Evolutionary conservation across 495 filamentous ascomycete species (phyloP).

Genomic region (Lophiotrema nucula): DNA sequence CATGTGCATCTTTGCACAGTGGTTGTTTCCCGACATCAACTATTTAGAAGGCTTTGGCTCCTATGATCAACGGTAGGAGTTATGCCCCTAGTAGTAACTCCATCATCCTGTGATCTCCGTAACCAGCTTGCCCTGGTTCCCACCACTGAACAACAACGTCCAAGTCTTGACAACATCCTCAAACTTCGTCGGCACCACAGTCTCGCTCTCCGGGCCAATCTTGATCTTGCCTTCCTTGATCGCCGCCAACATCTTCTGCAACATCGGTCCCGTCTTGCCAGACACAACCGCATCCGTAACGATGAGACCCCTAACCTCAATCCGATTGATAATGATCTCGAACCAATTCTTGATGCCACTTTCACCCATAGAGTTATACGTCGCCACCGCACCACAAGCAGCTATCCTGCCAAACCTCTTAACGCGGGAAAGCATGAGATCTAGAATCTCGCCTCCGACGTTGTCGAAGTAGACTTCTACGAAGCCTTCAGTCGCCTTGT

Average conservation of each 20-base stretch:
- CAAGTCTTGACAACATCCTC: conserved; percentile 45
- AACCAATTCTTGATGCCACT: conserved; percentile 51
- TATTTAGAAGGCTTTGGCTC: too few species aligned
- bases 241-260: conserved; percentile 45
- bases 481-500: conserved; percentile 57
- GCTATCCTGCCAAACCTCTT: conserved; percentile 58
- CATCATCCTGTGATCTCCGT: conserved; percentile 32
- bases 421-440: conserved; percentile 57
- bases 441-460: conserved; percentile 67
- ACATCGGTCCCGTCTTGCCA: conserved; percentile 31
- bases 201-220: conserved; percentile 37
- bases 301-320: conserved; percentile 65
- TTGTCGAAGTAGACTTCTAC: conserved; percentile 72
- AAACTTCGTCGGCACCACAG: conserved; percentile 40
- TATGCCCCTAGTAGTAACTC: too few species aligned
- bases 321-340: conserved; percentile 50
- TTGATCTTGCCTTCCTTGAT: conserved; percentile 47
- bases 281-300: conserved; percentile 48
- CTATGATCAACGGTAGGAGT: too few species aligned
- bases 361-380: conserved; percentile 47
- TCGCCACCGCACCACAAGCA: conserved; percentile 57
- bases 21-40: too few species aligned
- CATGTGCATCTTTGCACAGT: too few species aligned
- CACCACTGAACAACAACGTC: conserved; percentile 40
- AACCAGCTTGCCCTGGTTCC: conserved; percentile 43